Conservation (phyloP, 208 protist species). For the Wallacemonas sp. region DNA sequence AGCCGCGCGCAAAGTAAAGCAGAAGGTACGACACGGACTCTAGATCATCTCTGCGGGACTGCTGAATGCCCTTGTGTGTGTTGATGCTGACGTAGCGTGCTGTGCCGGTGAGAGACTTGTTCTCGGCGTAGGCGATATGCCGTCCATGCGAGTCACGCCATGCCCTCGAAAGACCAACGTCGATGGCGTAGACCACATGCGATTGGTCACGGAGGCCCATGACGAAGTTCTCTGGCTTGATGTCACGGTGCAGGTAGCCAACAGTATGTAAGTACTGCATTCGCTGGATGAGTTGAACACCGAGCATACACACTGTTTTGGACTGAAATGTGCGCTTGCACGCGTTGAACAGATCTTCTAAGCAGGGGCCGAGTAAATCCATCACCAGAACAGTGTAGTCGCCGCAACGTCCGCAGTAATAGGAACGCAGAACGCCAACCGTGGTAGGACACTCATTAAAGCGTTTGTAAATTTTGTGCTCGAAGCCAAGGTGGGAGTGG, state of each 20-base stretch:
- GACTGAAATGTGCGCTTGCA: conserved; percentile 87
- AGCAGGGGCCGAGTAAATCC: conserved; percentile 97
- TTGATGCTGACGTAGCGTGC: conserved; percentile 94
- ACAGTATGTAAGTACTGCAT: conserved; percentile 94
- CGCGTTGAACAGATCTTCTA: conserved; percentile 98
- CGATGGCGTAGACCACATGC: conserved; percentile 82
- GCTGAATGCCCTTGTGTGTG: conserved; percentile 97
- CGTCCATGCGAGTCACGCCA: conserved; percentile 61
- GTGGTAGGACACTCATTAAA: conserved; percentile 60
- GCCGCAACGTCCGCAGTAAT: conserved; percentile 95
- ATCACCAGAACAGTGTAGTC: conserved; percentile 99
- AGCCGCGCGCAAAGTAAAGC: conserved; percentile 98
- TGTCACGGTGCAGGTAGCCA: conserved; percentile 86
- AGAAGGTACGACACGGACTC: conserved; percentile 93
- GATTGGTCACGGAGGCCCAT: conserved; percentile 64
- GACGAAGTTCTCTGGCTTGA: conserved; percentile 92
- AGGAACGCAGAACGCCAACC: conserved; percentile 95
- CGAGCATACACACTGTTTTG: conserved; percentile 96
- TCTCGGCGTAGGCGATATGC: conserved; percentile 79
- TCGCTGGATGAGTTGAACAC: conserved; percentile 92
- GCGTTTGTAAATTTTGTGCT: conserved; percentile 75
- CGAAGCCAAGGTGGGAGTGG: conserved; percentile 71
- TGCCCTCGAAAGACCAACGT: conserved; percentile 77
- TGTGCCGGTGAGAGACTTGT: conserved; percentile 75
- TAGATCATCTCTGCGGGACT: conserved; percentile 87